Conservation (phyloP, 1,284 basidiomycete genomes). For the Boletus semigastroideus region DNA sequence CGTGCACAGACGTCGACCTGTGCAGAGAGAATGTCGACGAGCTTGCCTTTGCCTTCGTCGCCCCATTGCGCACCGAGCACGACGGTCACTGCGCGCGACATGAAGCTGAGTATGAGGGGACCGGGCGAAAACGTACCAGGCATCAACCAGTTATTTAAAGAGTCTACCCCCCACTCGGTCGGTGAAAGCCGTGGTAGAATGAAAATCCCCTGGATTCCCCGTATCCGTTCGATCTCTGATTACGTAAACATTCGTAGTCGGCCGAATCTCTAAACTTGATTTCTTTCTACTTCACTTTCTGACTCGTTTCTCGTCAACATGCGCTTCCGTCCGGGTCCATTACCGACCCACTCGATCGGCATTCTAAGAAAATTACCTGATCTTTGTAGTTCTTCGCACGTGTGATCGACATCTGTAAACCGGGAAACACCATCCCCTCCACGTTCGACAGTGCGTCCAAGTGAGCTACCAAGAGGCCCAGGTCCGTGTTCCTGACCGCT, state of each 20-base stretch:
- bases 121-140: constrained; percentile 19
- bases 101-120: too few relatives aligned
- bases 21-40: constrained; percentile 89
- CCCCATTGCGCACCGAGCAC: constrained; percentile 93
- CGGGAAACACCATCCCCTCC: constrained; percentile 67
- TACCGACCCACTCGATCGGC: too few relatives aligned
- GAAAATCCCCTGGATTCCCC: neutral
- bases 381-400: constrained; percentile 67
- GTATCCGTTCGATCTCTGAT: too few relatives aligned
- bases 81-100: constrained; percentile 54
- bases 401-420: constrained; percentile 88
- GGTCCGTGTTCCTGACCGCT: constrained; percentile 25
- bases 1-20: constrained; percentile 93
- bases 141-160: constrained; percentile 17
- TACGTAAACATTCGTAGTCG: too few relatives aligned
- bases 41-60: constrained; percentile 95
- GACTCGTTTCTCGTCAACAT: too few relatives aligned
- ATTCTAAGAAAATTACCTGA: constrained; percentile 17
- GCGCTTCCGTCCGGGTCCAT: too few relatives aligned
- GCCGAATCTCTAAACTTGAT: too few relatives aligned
- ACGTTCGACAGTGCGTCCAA: too few relatives aligned
- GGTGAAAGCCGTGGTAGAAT: constrained; percentile 13
- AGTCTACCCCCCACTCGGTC: neutral
- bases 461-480: constrained; percentile 51
- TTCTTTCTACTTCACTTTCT: too few relatives aligned